Conservation (phyloP, 805 yeast genomes). For the Metschnikowia peoriensis region DNA sequence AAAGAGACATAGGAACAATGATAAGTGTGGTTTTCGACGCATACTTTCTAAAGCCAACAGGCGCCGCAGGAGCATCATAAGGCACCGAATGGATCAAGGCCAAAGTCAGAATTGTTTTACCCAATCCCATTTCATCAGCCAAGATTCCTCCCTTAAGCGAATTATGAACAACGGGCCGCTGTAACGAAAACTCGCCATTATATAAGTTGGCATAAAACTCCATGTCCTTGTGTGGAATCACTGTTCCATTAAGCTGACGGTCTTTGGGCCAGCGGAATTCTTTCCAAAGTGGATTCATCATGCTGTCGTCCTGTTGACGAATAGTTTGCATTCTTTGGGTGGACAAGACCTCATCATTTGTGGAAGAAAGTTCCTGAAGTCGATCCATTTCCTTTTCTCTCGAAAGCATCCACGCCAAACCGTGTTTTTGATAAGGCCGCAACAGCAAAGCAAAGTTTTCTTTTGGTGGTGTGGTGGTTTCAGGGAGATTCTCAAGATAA, state of each 20-base stretch:
- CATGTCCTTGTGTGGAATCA: conserved; percentile 15
- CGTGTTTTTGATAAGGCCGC: conserved; percentile 80
- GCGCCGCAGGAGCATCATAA: conserved; percentile 34
- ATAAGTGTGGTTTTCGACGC: conserved; percentile 74
- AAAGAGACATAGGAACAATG: conserved; percentile 84
- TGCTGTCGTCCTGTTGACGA: conserved; percentile 41
- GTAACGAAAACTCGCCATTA: conserved; percentile 72
- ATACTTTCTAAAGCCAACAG: conserved; percentile 35
- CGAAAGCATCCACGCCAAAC: conserved; percentile 85
- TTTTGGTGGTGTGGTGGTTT: conserved; percentile 51
- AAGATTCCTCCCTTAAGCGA: conserved; percentile 77
- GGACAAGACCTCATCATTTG: conserved; percentile 23
- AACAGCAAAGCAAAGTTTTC: conserved; percentile 55
- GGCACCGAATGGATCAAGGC: conserved; percentile 70
- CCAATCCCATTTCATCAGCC: conserved; percentile 97
- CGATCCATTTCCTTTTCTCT: conserved; percentile 63
- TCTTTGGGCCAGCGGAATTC: conserved; percentile 71
- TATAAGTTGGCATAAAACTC: conserved; percentile 73
- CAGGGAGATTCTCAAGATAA: conserved; percentile 56
- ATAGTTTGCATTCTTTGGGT: conserved; percentile 27
- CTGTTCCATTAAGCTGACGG: conserved; percentile 13
- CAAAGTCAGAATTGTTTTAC: conserved; percentile 84
- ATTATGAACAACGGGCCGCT: conserved; percentile 62
- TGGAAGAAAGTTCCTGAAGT: conserved; percentile 33
- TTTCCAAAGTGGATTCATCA: conserved; percentile 85